These are phyloP conservation scores for Vigna mungo DNA, from an alignment of 306 rosid species.

Conservation along the genomic window DNA sequence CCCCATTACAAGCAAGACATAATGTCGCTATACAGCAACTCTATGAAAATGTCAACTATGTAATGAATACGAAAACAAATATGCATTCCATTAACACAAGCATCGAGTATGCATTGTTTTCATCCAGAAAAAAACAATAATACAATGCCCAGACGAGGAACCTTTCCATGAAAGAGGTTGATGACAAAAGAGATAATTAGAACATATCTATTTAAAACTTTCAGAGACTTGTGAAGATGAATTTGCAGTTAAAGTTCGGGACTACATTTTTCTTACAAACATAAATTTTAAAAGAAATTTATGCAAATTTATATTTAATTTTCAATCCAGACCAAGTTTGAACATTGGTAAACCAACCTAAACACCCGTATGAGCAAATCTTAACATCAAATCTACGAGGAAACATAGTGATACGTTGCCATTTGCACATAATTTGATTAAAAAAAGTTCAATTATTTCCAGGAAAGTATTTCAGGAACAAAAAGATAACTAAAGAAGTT, in stretches of 20 bases:
- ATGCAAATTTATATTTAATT: neutral
- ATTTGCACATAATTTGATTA: neutral
- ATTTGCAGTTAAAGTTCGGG: neutral
- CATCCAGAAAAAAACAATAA: constrained; percentile 11
- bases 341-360: neutral
- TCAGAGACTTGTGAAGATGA: neutral
- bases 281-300: neutral
- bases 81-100: constrained; percentile 12
- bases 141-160: constrained; percentile 2
- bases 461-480: neutral
- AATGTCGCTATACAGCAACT: neutral
- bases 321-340: neutral
- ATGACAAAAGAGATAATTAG: constrained; percentile 2
- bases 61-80: constrained; percentile 6
- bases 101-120: neutral
- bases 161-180: neutral
- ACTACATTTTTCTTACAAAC: neutral
- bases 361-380: neutral
- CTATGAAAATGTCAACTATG: constrained; percentile 13
- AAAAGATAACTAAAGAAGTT: neutral
- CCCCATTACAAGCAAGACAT: constrained; percentile 3
- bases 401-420: neutral
- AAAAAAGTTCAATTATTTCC: neutral
- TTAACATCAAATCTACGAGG: neutral
- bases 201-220: neutral